These are phyloP conservation scores for Theileria orientalis DNA, from an alignment of 169 alveolate genomes.

Conservation along the genomic window DNA sequence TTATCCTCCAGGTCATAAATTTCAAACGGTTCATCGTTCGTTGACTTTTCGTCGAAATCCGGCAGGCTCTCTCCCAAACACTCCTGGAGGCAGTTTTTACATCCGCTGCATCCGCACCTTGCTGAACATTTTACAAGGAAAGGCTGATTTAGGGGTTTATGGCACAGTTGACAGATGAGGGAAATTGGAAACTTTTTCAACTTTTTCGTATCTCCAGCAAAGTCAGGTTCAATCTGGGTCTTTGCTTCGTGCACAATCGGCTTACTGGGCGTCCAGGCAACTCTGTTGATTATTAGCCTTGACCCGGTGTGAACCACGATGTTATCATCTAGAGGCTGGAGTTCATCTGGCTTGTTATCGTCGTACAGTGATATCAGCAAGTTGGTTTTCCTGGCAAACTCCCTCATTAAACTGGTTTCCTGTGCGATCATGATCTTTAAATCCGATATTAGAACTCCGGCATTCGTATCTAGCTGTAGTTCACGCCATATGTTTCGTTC, in stretches of 20 bases:
- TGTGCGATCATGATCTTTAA: constrained; percentile 59
- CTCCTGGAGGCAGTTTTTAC: constrained; percentile 34
- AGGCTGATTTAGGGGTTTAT: constrained; percentile 42
- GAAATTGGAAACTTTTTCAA: constrained; percentile 39
- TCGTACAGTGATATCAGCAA: constrained; percentile 49
- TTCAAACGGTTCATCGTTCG: background rate
- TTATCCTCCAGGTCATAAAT: constrained; percentile 20
- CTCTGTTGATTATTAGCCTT: constrained; percentile 50
- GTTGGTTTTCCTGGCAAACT: constrained; percentile 58
- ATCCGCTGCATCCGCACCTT: constrained; percentile 59
- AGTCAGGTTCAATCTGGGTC: constrained; percentile 33
- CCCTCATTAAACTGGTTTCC: constrained; percentile 54
- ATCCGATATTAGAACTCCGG: constrained; percentile 58
- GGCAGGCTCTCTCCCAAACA: constrained; percentile 20
- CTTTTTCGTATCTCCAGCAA: constrained; percentile 15
- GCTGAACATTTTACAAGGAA: constrained; percentile 59
- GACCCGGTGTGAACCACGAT: constrained; percentile 53
- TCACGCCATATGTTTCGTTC: constrained; percentile 69
- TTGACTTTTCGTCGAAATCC: constrained; percentile 17
- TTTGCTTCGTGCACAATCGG: constrained; percentile 61
- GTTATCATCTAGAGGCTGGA: constrained; percentile 51
- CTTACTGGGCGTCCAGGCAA: constrained; percentile 58
- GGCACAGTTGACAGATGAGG: constrained; percentile 57
- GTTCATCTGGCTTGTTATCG: constrained; percentile 27
- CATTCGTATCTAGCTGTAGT: constrained; percentile 27